Evolutionary conservation across 208 protist genomes (phyloP).

Genomic region (Trypanosoma lewisi): DNA sequence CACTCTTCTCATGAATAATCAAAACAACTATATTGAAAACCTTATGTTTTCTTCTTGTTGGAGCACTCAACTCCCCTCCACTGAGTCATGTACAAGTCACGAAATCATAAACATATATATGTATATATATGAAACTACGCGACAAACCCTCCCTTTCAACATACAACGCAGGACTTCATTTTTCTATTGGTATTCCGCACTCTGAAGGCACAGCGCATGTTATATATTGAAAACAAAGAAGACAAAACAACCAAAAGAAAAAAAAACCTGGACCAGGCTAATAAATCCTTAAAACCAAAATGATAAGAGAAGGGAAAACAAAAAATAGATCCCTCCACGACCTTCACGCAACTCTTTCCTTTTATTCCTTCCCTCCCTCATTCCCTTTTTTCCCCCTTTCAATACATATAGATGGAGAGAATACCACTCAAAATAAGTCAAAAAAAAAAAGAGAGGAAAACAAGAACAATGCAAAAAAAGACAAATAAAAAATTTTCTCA

Average conservation of each 20-base stretch:
- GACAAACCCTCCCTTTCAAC: background rate
- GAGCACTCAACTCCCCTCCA: too few species aligned
- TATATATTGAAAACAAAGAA: background rate
- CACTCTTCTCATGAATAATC: too few species aligned
- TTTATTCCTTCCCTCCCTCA: too few species aligned
- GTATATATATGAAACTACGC: conserved; percentile 2
- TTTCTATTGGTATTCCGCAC: conserved; percentile 27
- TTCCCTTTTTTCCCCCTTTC: too few species aligned
- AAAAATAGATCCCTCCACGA: too few species aligned
- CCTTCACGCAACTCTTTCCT: too few species aligned
- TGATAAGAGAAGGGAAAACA: too few species aligned
- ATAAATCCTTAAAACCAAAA: too few species aligned
- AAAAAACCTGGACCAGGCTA: too few species aligned
- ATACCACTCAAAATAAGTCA: conserved; percentile 26
- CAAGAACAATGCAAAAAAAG: background rate
- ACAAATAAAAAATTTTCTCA: background rate
- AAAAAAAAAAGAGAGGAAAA: conserved; percentile 29
- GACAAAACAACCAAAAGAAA: background rate
- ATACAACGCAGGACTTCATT: background rate
- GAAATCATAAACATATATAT: background rate
- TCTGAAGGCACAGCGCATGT: conserved; percentile 18
- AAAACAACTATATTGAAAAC: background rate
- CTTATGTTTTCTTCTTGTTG: background rate
- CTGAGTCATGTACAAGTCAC: background rate
- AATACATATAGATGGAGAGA: too few species aligned